Evolutionary conservation across 305 asterid species (phyloP).

Genomic region (Rubia peregrina): DNA sequence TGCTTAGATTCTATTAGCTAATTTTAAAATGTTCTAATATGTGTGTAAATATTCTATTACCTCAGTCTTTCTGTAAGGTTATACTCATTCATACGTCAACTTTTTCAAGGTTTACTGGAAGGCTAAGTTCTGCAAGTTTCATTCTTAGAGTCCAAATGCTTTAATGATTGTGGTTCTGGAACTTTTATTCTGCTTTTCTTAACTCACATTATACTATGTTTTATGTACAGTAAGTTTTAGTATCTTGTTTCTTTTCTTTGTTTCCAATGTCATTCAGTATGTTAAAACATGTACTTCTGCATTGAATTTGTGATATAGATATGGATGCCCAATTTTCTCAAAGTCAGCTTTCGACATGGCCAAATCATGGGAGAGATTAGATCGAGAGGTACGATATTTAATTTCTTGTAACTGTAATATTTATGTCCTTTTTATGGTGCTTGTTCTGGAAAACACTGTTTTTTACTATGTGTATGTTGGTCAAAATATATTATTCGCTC

Average conservation of each 20-base stretch:
- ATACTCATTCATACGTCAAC: too few relatives aligned
- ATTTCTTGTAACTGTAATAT: conserved; percentile 12
- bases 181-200: conserved; percentile 6
- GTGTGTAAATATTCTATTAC: too few relatives aligned
- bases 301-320: conserved; percentile 36
- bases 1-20: too few relatives aligned
- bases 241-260: background rate
- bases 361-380: conserved; percentile 58
- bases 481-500: conserved; percentile 56
- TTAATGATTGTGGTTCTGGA: too few relatives aligned
- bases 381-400: conserved; percentile 52
- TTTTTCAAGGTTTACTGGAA: too few relatives aligned
- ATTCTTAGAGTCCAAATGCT: too few relatives aligned
- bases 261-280: background rate
- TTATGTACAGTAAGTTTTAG: background rate
- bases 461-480: too few relatives aligned
- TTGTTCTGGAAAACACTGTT: background rate
- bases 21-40: too few relatives aligned
- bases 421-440: background rate
- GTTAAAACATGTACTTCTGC: background rate
- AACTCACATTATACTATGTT: conserved; percentile 1
- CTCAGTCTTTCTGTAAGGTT: too few relatives aligned
- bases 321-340: conserved; percentile 86
- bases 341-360: conserved; percentile 67
- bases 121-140: too few relatives aligned